phyloP scores from a whole-genome alignment of 495 filamentous ascomycete genomes.

The Xylaria flabelliformis region DNA sequence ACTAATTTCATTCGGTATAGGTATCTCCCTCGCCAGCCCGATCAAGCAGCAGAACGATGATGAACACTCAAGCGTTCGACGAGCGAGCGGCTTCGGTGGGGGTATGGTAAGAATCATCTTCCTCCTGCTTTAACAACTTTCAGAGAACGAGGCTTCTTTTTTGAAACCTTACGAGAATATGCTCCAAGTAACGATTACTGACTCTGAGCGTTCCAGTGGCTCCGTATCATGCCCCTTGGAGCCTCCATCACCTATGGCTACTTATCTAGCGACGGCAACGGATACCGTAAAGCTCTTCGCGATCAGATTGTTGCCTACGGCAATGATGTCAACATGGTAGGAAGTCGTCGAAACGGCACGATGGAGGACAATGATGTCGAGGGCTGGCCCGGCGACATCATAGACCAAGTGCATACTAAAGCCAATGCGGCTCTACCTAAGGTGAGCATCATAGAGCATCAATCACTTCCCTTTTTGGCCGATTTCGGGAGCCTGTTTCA shows the following conservation, averaged over 20 bases:
- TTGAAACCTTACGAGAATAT: no score
- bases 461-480: not conserved
- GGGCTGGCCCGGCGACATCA: slow-evolving; percentile 54
- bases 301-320: slow-evolving; percentile 35
- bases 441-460: not conserved
- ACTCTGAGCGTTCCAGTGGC: slow-evolving; percentile 16
- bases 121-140: no score
- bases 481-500: not conserved
- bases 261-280: slow-evolving; percentile 43
- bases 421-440: slow-evolving; percentile 38
- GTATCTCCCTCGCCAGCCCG: slow-evolving; percentile 13
- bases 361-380: slow-evolving; percentile 62
- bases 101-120: slow-evolving; percentile 16
- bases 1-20: slow-evolving; percentile 7
- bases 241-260: slow-evolving; percentile 62
- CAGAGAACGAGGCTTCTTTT: no score
- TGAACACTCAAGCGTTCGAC: slow-evolving; percentile 10
- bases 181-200: no score
- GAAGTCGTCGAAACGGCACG: slow-evolving; percentile 50
- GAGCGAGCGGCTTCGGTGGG: slow-evolving; percentile 30
- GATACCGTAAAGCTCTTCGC: slow-evolving; percentile 45
- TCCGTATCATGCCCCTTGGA: slow-evolving; percentile 61
- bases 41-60: not conserved
- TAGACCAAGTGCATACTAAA: slow-evolving; percentile 52
- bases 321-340: slow-evolving; percentile 59